Conservation (phyloP, 1,139 yeast species). For the Yamadazyma sp. region DNA sequence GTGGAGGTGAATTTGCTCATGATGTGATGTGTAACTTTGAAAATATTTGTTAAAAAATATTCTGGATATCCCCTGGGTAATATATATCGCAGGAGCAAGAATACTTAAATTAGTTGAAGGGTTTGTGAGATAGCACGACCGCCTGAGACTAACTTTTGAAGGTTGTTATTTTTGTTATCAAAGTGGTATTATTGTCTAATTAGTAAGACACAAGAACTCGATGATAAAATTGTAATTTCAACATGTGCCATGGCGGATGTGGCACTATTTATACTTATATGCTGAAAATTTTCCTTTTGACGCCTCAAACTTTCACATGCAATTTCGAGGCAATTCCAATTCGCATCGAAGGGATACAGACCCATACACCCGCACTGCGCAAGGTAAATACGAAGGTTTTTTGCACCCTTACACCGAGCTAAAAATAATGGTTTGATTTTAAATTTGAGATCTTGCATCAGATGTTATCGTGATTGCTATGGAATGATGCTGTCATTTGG, state of each 20-base stretch:
- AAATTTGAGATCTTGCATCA: background rate
- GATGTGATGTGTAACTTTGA: background rate
- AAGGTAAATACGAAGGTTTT: background rate
- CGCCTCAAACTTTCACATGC: background rate
- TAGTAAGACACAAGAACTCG: background rate
- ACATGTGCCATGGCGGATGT: background rate
- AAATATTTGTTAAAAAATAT: background rate
- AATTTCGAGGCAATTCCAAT: background rate
- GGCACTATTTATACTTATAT: background rate
- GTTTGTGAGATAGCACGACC: constrained; percentile 2
- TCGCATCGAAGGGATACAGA: background rate
- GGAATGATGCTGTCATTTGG: constrained; percentile 1
- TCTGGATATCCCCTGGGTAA: background rate
- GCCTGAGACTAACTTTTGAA: background rate
- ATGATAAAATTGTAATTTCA: background rate
- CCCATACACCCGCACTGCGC: constrained; percentile 1
- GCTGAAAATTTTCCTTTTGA: too few relatives aligned
- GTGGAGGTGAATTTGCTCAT: constrained; percentile 25
- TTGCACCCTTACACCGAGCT: constrained; percentile 1
- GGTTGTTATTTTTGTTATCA: background rate
- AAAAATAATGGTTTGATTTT: background rate
- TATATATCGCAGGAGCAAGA: background rate
- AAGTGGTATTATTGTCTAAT: too few relatives aligned
- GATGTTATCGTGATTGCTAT: background rate
- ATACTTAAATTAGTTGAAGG: background rate